phyloP scores from a whole-genome alignment of 2,329 filamentous ascomycete genomes.

The Diplocarpon rosae region DNA sequence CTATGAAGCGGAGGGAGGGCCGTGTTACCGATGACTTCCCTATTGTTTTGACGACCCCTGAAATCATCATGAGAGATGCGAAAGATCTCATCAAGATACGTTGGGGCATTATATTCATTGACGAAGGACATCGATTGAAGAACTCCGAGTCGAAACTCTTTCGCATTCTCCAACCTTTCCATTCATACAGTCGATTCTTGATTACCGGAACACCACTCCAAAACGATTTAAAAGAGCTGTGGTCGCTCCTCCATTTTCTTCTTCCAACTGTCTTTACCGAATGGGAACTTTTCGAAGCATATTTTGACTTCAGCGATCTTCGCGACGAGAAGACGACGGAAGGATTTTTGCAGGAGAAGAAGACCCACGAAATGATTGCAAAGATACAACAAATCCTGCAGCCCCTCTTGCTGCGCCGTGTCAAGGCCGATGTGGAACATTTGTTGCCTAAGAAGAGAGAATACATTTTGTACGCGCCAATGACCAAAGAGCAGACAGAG shows the following conservation, averaged over 20 bases:
- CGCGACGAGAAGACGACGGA: constrained; percentile 72
- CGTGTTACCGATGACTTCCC: constrained; percentile 60
- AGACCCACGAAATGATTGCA: constrained; percentile 66
- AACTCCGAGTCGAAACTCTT: constrained; percentile 92
- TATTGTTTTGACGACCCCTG: constrained; percentile 88
- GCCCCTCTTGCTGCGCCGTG: constrained; percentile 72
- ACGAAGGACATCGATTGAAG: constrained; percentile 95
- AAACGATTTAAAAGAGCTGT: constrained; percentile 89
- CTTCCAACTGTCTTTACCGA: constrained; percentile 89
- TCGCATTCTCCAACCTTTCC: constrained; percentile 76
- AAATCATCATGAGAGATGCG: constrained; percentile 88
- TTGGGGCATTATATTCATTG: constrained; percentile 97
- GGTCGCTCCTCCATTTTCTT: constrained; percentile 89
- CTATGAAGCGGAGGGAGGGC: constrained; percentile 35
- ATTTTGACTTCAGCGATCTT: constrained; percentile 94
- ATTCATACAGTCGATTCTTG: constrained; percentile 78
- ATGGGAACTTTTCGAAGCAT: constrained; percentile 83
- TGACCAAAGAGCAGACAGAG: constrained; percentile 84
- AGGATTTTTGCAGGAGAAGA: constrained; percentile 67
- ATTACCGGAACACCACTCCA: constrained; percentile 94
- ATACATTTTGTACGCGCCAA: constrained; percentile 87
- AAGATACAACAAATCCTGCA: constrained; percentile 91
- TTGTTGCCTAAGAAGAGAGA: constrained; percentile 93
- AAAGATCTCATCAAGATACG: constrained; percentile 72
- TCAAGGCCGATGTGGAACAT: constrained; percentile 89